Percentiles rank a stretch among this genome's conserved stretches.
Conservation (phyloP, 2,329 filamentous ascomycete genomes). For the Sordariomycetes sp. region DNA sequence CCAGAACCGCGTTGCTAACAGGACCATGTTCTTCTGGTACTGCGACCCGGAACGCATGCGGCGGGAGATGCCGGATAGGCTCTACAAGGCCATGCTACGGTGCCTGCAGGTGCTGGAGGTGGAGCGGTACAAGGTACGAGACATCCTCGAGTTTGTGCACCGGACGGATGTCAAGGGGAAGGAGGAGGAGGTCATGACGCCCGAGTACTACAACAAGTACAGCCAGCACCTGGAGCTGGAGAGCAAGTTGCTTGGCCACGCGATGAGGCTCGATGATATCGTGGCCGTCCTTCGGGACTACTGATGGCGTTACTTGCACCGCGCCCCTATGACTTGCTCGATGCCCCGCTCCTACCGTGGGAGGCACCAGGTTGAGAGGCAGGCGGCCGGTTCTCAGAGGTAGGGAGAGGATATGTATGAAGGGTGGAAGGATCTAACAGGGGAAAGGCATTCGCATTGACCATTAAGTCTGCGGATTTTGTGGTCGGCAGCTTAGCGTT, state of each 20-base stretch:
- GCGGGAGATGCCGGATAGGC: conserved; percentile 59
- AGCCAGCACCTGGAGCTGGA: conserved; percentile 47
- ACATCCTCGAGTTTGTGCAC: conserved; percentile 68
- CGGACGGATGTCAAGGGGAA: conserved; percentile 76
- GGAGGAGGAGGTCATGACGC: conserved; percentile 66
- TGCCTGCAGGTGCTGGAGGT: conserved; percentile 68
- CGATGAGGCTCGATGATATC: conserved; percentile 71
- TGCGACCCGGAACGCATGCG: conserved; percentile 67
- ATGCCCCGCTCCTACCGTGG: not conserved
- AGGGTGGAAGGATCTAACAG: not conserved
- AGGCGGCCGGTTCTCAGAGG: no score
- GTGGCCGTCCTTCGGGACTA: conserved; percentile 75
- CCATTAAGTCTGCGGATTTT: not conserved
- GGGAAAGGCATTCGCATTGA: not conserved
- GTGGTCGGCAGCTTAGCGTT: not conserved
- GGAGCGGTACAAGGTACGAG: conserved; percentile 58
- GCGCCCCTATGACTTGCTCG: not conserved
- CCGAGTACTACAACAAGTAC: conserved; percentile 56
- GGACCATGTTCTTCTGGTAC: conserved; percentile 86
- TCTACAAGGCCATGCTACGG: conserved; percentile 82
- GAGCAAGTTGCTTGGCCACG: conserved; percentile 63
- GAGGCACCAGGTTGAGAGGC: not conserved
- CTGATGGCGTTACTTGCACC: conserved; percentile 20
- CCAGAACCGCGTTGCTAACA: conserved; percentile 57
- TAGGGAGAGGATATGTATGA: not conserved